Conservation (phyloP, 352 stramenopile species). For the Phytopythium vexans region DNA sequence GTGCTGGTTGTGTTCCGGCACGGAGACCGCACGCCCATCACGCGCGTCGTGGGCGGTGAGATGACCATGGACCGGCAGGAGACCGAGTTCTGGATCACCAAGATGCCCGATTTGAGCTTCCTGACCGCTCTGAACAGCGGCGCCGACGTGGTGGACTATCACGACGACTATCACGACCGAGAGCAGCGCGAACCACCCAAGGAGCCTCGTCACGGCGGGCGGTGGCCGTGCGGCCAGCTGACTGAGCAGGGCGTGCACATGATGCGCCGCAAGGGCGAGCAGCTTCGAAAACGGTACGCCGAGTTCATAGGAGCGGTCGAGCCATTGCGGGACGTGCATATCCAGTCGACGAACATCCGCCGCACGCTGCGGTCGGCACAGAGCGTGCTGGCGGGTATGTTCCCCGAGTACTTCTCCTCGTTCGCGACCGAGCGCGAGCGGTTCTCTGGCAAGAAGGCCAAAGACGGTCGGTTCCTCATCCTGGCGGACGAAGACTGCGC, state of each 20-base stretch:
- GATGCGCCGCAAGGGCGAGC: slow-evolving; percentile 54
- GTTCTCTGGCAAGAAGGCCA: neutral
- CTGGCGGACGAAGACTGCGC: slow-evolving; percentile 46
- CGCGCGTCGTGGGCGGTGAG: slow-evolving; percentile 37
- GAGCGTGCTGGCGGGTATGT: slow-evolving; percentile 64
- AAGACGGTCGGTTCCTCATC: slow-evolving; percentile 27
- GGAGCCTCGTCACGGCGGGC: slow-evolving; percentile 50
- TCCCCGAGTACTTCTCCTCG: slow-evolving; percentile 41
- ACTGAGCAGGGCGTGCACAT: slow-evolving; percentile 60
- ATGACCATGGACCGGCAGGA: slow-evolving; percentile 42
- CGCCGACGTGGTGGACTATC: slow-evolving; percentile 31
- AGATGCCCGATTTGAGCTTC: slow-evolving; percentile 34
- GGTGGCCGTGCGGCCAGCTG: slow-evolving; percentile 73
- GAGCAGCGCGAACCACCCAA: slow-evolving; percentile 12
- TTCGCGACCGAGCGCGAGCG: neutral
- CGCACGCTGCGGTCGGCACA: slow-evolving; percentile 72
- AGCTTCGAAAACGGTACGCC: slow-evolving; percentile 39
- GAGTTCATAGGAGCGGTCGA: slow-evolving; percentile 30
- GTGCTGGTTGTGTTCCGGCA: slow-evolving; percentile 77
- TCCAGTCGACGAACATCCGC: slow-evolving; percentile 77
- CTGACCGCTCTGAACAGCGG: slow-evolving; percentile 47
- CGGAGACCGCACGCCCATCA: slow-evolving; percentile 77
- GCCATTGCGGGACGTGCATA: slow-evolving; percentile 43
- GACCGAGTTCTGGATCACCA: slow-evolving; percentile 60
- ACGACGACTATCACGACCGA: slow-evolving; percentile 6